Base-by-base conservation (phyloP, 768 basidiomycete species). In the Agaricus sinodeliciosus region DNA sequence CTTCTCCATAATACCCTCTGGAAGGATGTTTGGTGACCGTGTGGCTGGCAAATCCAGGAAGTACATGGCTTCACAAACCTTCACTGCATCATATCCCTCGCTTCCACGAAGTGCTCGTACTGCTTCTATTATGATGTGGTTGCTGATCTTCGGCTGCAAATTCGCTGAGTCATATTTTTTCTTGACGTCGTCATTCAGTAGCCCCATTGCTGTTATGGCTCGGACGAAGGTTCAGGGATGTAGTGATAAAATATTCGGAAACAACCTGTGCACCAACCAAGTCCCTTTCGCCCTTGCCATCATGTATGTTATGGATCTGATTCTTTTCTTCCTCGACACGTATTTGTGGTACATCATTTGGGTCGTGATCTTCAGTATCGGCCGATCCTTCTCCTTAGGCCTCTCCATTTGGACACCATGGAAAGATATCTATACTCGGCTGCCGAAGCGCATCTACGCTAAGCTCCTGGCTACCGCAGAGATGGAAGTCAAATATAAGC, bases 301-400 rank as follows among this genome's bases (percentile, higher is more conserved):
- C 78, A 99, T 98, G 95, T 98, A 95, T 74, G 67, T 96, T 69
- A 98, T 99, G 96, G 96, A 99, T 65, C 72, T 99, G 59, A 77
- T 91, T 53, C 76, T 99, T 60, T 99, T 98, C 84, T 99, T 99
- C 83, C 74, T 99, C 72, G 96, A 99, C 77, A 99, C 96, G 43
- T 99, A 97, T 77, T 73, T 99, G 42, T 99, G 96, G 96, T 99
- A 96, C 73, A 92, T 98, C 74, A 94, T 97, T 67, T 97, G 95
- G 95, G 82, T 93, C 62, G 94, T 95, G 58, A 86, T 95, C 60
- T 93, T 94, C 77, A 90, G 87, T 63, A 87, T 95, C 44, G 85
- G 81, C 8, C 81, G 94, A 16, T 92, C 91, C 16, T 99, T 99
- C 67, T 75, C 85, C 2, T 78, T 99, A 25, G 96, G 96, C 9